Base-by-base conservation (phyloP, 768 basidiomycete species). In the Hortiboletus campestris region DNA sequence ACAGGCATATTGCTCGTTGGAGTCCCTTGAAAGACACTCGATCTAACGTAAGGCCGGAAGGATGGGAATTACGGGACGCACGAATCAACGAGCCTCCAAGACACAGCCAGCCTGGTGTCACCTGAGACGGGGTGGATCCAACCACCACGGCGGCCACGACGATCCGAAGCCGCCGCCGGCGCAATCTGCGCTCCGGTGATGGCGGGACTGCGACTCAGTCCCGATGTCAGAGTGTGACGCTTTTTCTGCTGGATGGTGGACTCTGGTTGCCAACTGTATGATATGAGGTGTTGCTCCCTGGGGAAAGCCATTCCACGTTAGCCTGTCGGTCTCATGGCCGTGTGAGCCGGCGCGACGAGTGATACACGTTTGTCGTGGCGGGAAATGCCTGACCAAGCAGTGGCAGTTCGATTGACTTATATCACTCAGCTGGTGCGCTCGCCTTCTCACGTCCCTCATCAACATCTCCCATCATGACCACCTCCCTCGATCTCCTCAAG, bases 401-500 rank as follows among this genome's bases (percentile, higher is more conserved):
- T 66, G 53, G 60, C 63, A 22, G 49, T 65, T 31, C 53, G 42
- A 53, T 32, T 10, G 49, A 49, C 48, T 56, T 63, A 61, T 57
- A 65, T 62, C 59, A 59, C 56, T 50, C 59, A 54, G 45, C 61
- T 22, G 11, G 48, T 49, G n/a, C 49, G 3, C 38, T 36, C 47
- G 12, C 28, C 50, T 44, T 47, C 16, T 28, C n/a, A 31, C 20
- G 20, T 32, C 32, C 34, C 42, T 39, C 40, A 32, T 46, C 63
- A 42, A 2, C 57, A n/a, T 49, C 63, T 38, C 75, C 73, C 75
- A 81, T 64, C 75, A 91, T 90, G 89, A 78, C 88, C 59, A 90
- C 80, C 67, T 89, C 90, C 45, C 86, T 92, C 64, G 90, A 91
- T 67, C 75, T 73, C 57, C 89, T 96, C 71, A 96, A 96, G 71